Evolutionary conservation across 768 basidiomycete species (phyloP).

Genomic region (Sistotremastrum suecicum): DNA sequence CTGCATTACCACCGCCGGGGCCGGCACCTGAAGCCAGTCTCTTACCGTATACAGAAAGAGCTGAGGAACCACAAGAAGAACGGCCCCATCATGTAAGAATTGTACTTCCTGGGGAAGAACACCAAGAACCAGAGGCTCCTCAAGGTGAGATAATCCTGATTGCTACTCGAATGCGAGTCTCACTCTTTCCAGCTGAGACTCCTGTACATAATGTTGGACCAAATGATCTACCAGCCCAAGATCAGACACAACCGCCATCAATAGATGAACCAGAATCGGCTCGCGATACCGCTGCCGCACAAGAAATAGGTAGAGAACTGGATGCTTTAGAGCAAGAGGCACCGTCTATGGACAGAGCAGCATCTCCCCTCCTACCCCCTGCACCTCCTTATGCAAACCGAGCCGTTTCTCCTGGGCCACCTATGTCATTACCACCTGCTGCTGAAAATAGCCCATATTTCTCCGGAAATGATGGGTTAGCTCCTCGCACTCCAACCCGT

Average conservation of each 20-base stretch:
- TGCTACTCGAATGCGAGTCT: not conserved
- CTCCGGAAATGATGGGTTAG: not conserved
- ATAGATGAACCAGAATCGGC: conserved; percentile 33
- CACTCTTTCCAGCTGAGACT: too few relatives aligned
- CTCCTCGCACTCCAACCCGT: conserved; percentile 13
- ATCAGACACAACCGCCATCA: not conserved
- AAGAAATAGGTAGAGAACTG: conserved; percentile 51
- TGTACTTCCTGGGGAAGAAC: not conserved
- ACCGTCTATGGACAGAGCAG: conserved; percentile 11
- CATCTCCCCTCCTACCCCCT: conserved; percentile 21
- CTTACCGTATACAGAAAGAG: too few relatives aligned
- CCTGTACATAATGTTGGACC: not conserved
- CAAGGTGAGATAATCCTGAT: not conserved
- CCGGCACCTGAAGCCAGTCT: too few relatives aligned
- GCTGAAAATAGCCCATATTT: conserved; percentile 1
- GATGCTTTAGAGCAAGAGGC: conserved; percentile 36
- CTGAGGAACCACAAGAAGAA: too few relatives aligned
- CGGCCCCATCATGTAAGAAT: too few relatives aligned
- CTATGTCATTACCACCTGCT: not conserved
- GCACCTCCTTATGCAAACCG: conserved; percentile 20
- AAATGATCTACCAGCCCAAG: not conserved
- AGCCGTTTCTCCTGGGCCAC: not conserved
- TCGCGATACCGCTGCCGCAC: conserved; percentile 54
- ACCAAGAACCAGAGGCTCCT: not conserved
- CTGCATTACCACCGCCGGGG: not conserved